Conservation (phyloP, 2,329 filamentous ascomycete species). For the Cytospora piceae region DNA sequence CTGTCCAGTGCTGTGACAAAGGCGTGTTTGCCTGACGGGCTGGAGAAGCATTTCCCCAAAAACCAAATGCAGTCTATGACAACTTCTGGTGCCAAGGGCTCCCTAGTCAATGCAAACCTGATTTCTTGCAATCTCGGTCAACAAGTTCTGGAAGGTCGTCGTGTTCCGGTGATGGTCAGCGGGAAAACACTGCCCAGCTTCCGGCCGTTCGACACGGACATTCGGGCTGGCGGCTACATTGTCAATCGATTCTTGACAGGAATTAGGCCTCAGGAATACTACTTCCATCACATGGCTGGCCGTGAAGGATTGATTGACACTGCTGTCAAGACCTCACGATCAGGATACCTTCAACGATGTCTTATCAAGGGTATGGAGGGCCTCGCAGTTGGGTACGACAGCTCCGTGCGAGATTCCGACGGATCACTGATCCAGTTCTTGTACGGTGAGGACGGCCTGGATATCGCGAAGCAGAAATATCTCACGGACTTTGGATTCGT, state of each 20-base stretch:
- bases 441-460: slow-evolving; percentile 94
- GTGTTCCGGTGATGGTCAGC: slow-evolving; percentile 97
- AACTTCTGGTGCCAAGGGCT: slow-evolving; percentile 92
- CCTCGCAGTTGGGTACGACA: slow-evolving; percentile 88
- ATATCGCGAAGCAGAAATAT: slow-evolving; percentile 93
- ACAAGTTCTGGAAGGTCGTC: slow-evolving; percentile 90
- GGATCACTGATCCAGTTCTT: slow-evolving; percentile 93
- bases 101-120: slow-evolving; percentile 89
- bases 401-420: slow-evolving; percentile 90
- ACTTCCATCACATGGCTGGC: slow-evolving; percentile 99
- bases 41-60: slow-evolving; percentile 90
- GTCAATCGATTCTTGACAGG: slow-evolving; percentile 97
- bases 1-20: slow-evolving; percentile 80
- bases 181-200: slow-evolving; percentile 96
- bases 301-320: slow-evolving; percentile 98
- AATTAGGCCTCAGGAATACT: slow-evolving; percentile 96
- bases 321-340: slow-evolving; percentile 96
- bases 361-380: slow-evolving; percentile 99
- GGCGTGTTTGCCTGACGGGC: slow-evolving; percentile 76
- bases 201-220: slow-evolving; percentile 84
- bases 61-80: slow-evolving; percentile 99
- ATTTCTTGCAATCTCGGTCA: slow-evolving; percentile 98
- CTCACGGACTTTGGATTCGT: slow-evolving; percentile 89
- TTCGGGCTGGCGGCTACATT: slow-evolving; percentile 91
- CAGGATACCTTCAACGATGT: slow-evolving; percentile 94